phyloP scores from a whole-genome alignment of 495 filamentous ascomycete genomes.

The Aeminium ludgeri region DNA sequence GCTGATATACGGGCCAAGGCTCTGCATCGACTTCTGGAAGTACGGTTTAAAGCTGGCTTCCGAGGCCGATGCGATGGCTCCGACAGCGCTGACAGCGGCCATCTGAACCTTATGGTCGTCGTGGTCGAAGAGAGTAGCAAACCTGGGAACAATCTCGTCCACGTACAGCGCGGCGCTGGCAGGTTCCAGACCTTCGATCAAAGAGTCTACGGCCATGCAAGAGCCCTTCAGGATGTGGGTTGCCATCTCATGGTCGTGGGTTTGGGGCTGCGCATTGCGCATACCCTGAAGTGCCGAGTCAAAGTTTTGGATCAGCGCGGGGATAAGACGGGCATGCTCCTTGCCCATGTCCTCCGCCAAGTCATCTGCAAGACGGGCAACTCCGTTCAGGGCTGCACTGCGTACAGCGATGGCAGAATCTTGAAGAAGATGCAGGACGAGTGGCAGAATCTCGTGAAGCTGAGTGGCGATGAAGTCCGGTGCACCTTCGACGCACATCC shows the following conservation, averaged over 20 bases:
- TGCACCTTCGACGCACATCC: conserved; percentile 89
- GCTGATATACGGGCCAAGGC: conserved; percentile 62
- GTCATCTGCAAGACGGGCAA: conserved; percentile 82
- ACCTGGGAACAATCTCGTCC: conserved; percentile 60
- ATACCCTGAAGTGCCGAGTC: conserved; percentile 44
- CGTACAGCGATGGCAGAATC: conserved; percentile 70
- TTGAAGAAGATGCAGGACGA: conserved; percentile 67
- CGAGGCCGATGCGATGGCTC: conserved; percentile 70
- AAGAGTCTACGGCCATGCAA: conserved; percentile 78
- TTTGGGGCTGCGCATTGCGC: conserved; percentile 9
- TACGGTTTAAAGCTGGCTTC: conserved; percentile 74
- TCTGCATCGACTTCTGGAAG: conserved; percentile 74
- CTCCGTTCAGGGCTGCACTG: conserved; percentile 66
- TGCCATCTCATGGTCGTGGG: conserved; percentile 46
- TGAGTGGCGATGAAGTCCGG: conserved; percentile 91
- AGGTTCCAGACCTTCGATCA: conserved; percentile 76
- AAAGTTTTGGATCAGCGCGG: conserved; percentile 70
- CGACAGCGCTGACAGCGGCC: conserved; percentile 73
- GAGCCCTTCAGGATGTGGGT: conserved; percentile 73
- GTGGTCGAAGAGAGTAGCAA: conserved; percentile 64
- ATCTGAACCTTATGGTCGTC: conserved; percentile 80
- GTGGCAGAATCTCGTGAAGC: conserved; percentile 67
- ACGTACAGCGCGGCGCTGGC: conserved; percentile 70
- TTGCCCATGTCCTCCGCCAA: conserved; percentile 72
- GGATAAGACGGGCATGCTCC: conserved; percentile 68